Conservation (phyloP, 768 basidiomycete genomes). For the Pulveroboletus ravenelii region DNA sequence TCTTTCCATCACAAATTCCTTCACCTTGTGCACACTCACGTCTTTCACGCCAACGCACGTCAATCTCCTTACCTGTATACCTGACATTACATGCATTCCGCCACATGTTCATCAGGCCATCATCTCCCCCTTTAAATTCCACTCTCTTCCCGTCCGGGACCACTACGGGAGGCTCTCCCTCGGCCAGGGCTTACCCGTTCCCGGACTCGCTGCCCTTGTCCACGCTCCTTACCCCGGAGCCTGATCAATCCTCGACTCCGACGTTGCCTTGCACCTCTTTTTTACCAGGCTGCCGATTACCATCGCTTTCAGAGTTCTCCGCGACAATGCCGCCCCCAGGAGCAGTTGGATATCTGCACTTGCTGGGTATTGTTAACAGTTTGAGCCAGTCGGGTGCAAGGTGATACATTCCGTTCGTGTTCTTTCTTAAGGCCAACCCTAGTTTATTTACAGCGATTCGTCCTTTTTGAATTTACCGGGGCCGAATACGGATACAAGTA, state of each 20-base stretch:
- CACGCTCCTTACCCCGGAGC: conserved; percentile 7
- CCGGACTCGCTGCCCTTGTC: conserved; percentile 18
- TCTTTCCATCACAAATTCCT: conserved; percentile 6
- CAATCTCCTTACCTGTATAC: conserved; percentile 13
- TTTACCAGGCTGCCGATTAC: conserved; percentile 1
- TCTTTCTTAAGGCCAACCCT: conserved; percentile 2
- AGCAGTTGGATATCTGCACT: background rate
- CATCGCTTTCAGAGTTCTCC: background rate
- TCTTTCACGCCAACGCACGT: conserved; percentile 20
- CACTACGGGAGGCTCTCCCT: conserved; percentile 3
- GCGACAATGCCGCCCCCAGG: conserved; percentile 4
- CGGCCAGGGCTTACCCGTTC: conserved; percentile 9
- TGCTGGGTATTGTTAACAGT: background rate
- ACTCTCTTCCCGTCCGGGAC: conserved; percentile 6
- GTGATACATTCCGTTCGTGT: conserved; percentile 3
- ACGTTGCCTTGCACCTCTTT: background rate
- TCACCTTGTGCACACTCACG: conserved; percentile 20
- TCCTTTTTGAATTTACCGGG: background rate
- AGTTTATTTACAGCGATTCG: background rate
- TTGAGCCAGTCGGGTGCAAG: conserved; percentile 4
- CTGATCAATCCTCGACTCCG: conserved; percentile 4
- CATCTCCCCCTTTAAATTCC: conserved; percentile 18
- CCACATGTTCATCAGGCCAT: conserved; percentile 26
- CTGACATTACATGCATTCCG: conserved; percentile 23
- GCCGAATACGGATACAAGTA: conserved; percentile 1